phyloP scores from a whole-genome alignment of 768 basidiomycete species.

The Gloeostereum incarnatum region DNA sequence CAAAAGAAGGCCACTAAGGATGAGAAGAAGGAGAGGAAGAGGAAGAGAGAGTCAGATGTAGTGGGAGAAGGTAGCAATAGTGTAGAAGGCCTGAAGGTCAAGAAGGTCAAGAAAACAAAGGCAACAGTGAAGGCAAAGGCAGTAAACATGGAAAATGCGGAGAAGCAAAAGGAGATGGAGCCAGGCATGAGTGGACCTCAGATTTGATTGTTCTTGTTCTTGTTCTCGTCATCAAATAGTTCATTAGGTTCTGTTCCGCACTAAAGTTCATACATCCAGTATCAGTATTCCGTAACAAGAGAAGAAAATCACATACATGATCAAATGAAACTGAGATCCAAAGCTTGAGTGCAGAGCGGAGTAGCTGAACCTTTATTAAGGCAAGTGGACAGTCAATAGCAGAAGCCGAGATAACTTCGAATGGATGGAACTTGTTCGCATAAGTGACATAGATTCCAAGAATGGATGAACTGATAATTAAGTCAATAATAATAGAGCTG shows the following conservation, averaged over 20 bases:
- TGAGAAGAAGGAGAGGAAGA: slow-evolving; percentile 4
- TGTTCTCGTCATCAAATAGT: not conserved
- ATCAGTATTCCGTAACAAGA: not conserved
- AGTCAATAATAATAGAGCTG: not conserved
- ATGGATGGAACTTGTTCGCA: slow-evolving; percentile 9
- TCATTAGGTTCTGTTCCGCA: slow-evolving; percentile 3
- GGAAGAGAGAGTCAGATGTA: not conserved
- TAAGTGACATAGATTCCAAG: slow-evolving; percentile 13
- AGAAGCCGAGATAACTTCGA: slow-evolving; percentile 10
- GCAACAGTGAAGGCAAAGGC: too few species aligned
- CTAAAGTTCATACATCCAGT: not conserved
- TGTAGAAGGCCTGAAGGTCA: not conserved
- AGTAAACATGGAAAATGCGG: too few species aligned
- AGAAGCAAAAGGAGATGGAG: too few species aligned
- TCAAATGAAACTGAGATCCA: slow-evolving; percentile 12
- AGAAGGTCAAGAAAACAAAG: not conserved
- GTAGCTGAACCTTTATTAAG: slow-evolving; percentile 3
- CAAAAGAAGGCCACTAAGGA: not conserved
- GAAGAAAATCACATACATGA: slow-evolving; percentile 8
- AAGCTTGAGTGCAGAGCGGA: slow-evolving; percentile 2
- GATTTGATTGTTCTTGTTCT: not conserved
- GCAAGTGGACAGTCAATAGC: slow-evolving; percentile 9
- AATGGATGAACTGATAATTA: slow-evolving; percentile 8
- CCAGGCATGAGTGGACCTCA: too few species aligned
- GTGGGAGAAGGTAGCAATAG: not conserved